Conservation (phyloP, 2,329 filamentous ascomycete genomes). For the Beauveria sp. region DNA sequence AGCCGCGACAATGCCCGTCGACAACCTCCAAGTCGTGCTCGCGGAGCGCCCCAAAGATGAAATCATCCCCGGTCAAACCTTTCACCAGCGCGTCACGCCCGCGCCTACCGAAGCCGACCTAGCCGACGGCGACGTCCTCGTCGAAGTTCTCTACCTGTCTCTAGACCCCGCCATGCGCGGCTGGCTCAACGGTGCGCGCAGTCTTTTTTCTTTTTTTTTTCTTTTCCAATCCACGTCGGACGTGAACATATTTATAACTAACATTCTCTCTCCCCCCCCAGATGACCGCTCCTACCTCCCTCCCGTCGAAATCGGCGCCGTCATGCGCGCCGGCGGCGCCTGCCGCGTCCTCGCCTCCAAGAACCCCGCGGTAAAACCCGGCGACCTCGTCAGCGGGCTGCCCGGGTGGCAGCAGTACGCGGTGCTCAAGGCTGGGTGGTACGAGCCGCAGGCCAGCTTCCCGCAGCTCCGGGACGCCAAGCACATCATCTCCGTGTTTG, state of each 20-base stretch:
- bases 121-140: slow-evolving; percentile 57
- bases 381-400: slow-evolving; percentile 47
- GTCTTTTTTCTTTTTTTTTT: neutral
- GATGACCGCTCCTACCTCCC: slow-evolving; percentile 54
- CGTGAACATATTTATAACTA: too few relatives aligned
- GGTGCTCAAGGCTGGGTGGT: slow-evolving; percentile 45
- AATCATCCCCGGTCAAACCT: slow-evolving; percentile 60
- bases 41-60: slow-evolving; percentile 53
- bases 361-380: slow-evolving; percentile 44
- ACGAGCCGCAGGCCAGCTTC: slow-evolving; percentile 33
- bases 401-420: slow-evolving; percentile 62
- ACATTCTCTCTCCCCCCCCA: slow-evolving; percentile 15
- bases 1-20: slow-evolving; percentile 29
- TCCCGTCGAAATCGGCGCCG: slow-evolving; percentile 58
- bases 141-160: slow-evolving; percentile 55
- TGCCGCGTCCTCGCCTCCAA: slow-evolving; percentile 56
- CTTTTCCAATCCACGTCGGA: too few relatives aligned
- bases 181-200: slow-evolving; percentile 52
- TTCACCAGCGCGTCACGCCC: slow-evolving; percentile 43
- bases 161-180: slow-evolving; percentile 71
- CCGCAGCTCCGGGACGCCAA: slow-evolving; percentile 38
- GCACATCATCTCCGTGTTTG: slow-evolving; percentile 55
- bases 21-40: slow-evolving; percentile 48
- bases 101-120: slow-evolving; percentile 45
- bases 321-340: slow-evolving; percentile 59